Evolutionary conservation across 495 filamentous ascomycete genomes (phyloP).

Genomic region (Podospora bellae-mahoneyi): DNA sequence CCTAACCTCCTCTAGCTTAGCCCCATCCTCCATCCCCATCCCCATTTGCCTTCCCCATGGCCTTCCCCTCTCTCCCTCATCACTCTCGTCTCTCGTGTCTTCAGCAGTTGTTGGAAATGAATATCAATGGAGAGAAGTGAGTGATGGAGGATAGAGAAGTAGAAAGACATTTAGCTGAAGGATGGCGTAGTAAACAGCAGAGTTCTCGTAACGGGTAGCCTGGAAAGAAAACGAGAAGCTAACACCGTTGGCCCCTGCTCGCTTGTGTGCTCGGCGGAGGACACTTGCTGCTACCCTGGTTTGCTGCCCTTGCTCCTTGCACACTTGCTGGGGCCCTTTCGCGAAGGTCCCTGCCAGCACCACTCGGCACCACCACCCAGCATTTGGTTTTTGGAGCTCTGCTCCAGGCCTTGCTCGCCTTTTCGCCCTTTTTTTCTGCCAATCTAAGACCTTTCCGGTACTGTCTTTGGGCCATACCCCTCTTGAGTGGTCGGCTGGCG

Average conservation of each 20-base stretch:
- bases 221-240: neutral
- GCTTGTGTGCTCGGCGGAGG: constrained; percentile 8
- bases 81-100: neutral
- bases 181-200: neutral
- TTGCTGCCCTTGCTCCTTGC: constrained; percentile 22
- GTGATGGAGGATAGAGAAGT: neutral
- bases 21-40: constrained; percentile 13
- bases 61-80: neutral
- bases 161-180: neutral
- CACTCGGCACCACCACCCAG: constrained; percentile 12
- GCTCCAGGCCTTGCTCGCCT: constrained; percentile 12
- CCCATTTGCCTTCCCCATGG: constrained; percentile 8
- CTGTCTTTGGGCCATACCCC: constrained; percentile 28
- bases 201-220: neutral
- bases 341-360: constrained; percentile 6
- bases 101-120: neutral
- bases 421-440: constrained; percentile 14
- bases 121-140: too few relatives aligned
- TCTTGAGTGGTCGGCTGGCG: constrained; percentile 28
- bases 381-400: neutral
- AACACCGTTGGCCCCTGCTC: constrained; percentile 19
- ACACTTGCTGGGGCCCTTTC: constrained; percentile 1
- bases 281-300: constrained; percentile 10
- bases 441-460: constrained; percentile 34
- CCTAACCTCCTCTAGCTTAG: constrained; percentile 16